Evolutionary conservation across 1,284 basidiomycete species (phyloP).

Genomic region (Pseudozyma flocculosa): DNA sequence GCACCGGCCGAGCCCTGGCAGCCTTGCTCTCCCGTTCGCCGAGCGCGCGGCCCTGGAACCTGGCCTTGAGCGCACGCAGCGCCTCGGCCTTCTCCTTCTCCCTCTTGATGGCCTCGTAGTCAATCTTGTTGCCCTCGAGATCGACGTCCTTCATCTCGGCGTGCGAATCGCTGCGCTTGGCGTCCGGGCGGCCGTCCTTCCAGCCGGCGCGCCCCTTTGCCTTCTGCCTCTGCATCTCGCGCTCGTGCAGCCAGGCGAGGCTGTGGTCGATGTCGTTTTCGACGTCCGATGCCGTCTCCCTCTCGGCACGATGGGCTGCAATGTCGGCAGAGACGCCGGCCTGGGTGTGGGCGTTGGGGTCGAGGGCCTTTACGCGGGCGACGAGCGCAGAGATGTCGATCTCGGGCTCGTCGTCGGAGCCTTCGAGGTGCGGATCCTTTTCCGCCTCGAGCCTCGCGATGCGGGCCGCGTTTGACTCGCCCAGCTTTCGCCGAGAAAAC

Average conservation of each 20-base stretch:
- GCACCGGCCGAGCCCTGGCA: slow-evolving; percentile 5
- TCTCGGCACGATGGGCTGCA: slow-evolving; percentile 18
- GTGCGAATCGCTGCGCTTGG: not conserved
- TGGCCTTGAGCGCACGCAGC: slow-evolving; percentile 35
- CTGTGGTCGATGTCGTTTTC: slow-evolving; percentile 49
- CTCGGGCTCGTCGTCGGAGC: slow-evolving; percentile 51
- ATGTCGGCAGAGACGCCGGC: slow-evolving; percentile 19
- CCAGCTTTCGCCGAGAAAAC: slow-evolving; percentile 39
- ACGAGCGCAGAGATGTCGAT: slow-evolving; percentile 47
- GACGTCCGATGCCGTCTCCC: slow-evolving; percentile 33
- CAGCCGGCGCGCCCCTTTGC: slow-evolving; percentile 19
- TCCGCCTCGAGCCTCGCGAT: slow-evolving; percentile 34
- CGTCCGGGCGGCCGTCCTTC: not conserved
- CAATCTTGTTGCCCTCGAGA: slow-evolving; percentile 21
- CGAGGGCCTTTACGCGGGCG: slow-evolving; percentile 39
- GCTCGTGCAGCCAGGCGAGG: slow-evolving; percentile 37
- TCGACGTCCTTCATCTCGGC: slow-evolving; percentile 12
- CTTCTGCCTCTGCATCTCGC: slow-evolving; percentile 24
- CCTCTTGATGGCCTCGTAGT: slow-evolving; percentile 27
- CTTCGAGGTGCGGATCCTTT: slow-evolving; percentile 22
- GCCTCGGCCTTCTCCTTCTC: slow-evolving; percentile 49
- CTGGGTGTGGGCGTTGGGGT: slow-evolving; percentile 21
- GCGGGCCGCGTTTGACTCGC: slow-evolving; percentile 42
- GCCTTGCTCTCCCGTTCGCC: slow-evolving; percentile 18
- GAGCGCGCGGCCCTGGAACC: slow-evolving; percentile 34